A percentile compares a stretch with the other conserved stretches of the same genome.
These are phyloP conservation scores for Hypoxylon sp. DNA, from an alignment of 2,329 filamentous ascomycete genomes.

Conservation along the genomic window DNA sequence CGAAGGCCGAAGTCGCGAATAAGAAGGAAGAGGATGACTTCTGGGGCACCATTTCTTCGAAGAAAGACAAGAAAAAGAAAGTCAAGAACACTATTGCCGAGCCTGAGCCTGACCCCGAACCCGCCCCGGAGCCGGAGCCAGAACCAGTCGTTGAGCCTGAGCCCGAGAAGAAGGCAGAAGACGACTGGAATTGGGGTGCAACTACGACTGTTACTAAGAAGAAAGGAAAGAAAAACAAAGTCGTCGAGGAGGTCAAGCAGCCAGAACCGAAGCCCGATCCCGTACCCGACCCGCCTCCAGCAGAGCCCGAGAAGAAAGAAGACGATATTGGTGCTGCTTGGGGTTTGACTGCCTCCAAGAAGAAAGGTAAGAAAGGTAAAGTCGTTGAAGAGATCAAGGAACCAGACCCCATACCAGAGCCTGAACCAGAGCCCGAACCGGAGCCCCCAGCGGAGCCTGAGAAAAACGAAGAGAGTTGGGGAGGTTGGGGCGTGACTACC, in stretches of 20 bases:
- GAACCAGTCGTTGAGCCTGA: constrained; percentile 28
- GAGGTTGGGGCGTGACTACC: constrained; percentile 30
- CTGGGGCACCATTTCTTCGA: constrained; percentile 51
- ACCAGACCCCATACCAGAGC: constrained; percentile 41
- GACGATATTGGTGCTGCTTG: constrained; percentile 34
- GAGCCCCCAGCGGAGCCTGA: constrained; percentile 44
- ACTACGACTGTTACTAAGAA: constrained; percentile 52
- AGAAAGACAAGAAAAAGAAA: constrained; percentile 58
- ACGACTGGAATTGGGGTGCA: constrained; percentile 52
- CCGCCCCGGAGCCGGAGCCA: constrained; percentile 39
- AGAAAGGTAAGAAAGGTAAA: constrained; percentile 57
- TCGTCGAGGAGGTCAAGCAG: constrained; percentile 46
- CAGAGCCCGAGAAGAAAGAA: constrained; percentile 43
- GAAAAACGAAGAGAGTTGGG: constrained; percentile 26
- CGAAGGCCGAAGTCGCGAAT: constrained; percentile 57
- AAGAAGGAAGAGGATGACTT: constrained; percentile 53
- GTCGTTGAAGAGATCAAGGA: constrained; percentile 17
- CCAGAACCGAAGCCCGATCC: constrained; percentile 43
- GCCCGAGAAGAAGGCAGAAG: constrained; percentile 44
- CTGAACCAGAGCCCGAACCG: constrained; percentile 50
- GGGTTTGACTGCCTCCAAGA: constrained; percentile 32
- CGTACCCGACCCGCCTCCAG: constrained; percentile 20
- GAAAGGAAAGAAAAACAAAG: constrained; percentile 63
- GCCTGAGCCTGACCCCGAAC: constrained; percentile 31
- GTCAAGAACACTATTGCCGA: constrained; percentile 51